Conservation (phyloP, 2,329 filamentous ascomycete genomes). For the Cladophialophora yegresii region DNA sequence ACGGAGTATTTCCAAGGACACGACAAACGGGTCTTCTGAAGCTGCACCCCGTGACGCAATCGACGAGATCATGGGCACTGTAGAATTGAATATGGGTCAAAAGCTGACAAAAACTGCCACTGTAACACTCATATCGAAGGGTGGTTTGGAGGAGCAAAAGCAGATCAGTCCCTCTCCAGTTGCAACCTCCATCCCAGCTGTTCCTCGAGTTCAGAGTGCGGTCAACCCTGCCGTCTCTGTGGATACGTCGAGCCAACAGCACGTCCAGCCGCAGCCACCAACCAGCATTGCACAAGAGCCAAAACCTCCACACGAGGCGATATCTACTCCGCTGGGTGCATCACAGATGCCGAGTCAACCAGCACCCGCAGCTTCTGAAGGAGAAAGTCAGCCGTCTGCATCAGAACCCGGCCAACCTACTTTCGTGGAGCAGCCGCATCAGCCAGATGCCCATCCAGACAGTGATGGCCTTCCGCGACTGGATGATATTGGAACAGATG, state of each 20-base stretch:
- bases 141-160: conserved; percentile 66
- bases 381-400: conserved; percentile 4
- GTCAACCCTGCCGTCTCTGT: conserved; percentile 8
- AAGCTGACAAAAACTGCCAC: conserved; percentile 65
- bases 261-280: conserved; percentile 42
- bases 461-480: conserved; percentile 14
- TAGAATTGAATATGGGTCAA: conserved; percentile 71
- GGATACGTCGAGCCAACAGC: conserved; percentile 5
- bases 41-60: conserved; percentile 46
- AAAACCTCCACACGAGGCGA: conserved; percentile 8
- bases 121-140: conserved; percentile 73
- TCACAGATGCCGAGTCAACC: conserved; percentile 4
- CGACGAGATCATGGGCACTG: conserved; percentile 71
- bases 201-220: conserved; percentile 14
- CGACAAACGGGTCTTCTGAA: conserved; percentile 7
- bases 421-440: conserved; percentile 8
- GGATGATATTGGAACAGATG: conserved; percentile 45
- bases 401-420: conserved; percentile 3
- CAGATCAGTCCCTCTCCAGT: conserved; percentile 13
- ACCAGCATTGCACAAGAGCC: neutral
- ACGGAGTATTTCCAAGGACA: conserved; percentile 21
- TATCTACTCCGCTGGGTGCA: neutral
- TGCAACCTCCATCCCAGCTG: conserved; percentile 1
- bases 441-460: conserved; percentile 9
- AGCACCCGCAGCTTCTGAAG: neutral